Conservation (phyloP, 345 rosid species). For the Eucalyptus guilfoylei region DNA sequence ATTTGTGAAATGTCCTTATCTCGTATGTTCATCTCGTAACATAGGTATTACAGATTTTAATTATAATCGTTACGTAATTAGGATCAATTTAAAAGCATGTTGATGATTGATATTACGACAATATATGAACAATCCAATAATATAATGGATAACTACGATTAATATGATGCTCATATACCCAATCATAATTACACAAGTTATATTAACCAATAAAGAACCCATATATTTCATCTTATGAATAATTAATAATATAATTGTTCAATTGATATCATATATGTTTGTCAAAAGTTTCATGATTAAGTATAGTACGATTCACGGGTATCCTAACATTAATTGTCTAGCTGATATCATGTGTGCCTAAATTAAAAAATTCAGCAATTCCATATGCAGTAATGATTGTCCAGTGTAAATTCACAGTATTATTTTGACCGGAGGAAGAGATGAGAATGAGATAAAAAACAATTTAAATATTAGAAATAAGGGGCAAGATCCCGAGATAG, state of each 20-base stretch:
- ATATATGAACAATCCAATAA: not conserved
- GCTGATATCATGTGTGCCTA: not conserved
- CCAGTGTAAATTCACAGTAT: not conserved
- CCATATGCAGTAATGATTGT: not conserved
- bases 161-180: not conserved
- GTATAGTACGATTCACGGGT: not conserved
- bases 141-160: not conserved
- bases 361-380: not conserved
- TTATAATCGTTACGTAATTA: not conserved
- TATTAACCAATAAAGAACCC: not conserved
- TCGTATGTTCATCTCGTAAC: not conserved
- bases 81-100: not conserved
- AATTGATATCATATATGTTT: not conserved
- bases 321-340: not conserved
- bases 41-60: not conserved
- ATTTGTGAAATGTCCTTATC: not conserved
- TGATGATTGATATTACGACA: not conserved
- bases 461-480: not conserved
- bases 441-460: not conserved
- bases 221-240: not conserved
- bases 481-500: not conserved
- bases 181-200: not conserved
- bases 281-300: not conserved
- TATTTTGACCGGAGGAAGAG: not conserved
- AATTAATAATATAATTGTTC: not conserved